Conservation (phyloP, 495 filamentous ascomycete genomes). For the Penicillium desertorum region DNA sequence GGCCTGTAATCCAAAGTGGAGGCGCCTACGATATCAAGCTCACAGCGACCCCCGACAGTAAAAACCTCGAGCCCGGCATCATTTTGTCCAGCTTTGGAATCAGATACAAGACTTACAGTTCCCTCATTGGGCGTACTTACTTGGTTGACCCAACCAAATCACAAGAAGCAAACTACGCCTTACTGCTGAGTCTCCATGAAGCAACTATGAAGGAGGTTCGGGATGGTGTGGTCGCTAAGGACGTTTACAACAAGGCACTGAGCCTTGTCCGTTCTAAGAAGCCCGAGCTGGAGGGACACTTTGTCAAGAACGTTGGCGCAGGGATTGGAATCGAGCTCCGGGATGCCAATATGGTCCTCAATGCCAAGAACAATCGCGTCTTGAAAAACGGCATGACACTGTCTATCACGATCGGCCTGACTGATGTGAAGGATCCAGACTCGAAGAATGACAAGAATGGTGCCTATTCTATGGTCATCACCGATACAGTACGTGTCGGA, state of each 20-base stretch:
- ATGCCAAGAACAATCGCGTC: conserved; percentile 74
- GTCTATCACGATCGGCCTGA: conserved; percentile 81
- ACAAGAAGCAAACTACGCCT: conserved; percentile 90
- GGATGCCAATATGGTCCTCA: conserved; percentile 78
- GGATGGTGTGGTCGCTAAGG: conserved; percentile 83
- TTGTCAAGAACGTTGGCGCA: conserved; percentile 82
- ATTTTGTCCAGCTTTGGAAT: conserved; percentile 90
- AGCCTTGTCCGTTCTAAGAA: conserved; percentile 77
- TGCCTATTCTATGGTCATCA: conserved; percentile 82
- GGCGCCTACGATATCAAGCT: conserved; percentile 90
- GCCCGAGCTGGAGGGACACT: conserved; percentile 90
- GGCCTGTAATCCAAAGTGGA: conserved; percentile 91
- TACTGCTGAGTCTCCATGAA: conserved; percentile 84
- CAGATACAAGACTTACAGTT: conserved; percentile 91
- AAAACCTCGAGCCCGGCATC: conserved; percentile 85
- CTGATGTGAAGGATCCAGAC: conserved; percentile 77
- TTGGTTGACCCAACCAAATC: conserved; percentile 94
- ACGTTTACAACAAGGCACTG: conserved; percentile 87
- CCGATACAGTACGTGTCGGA: conserved; percentile 88
- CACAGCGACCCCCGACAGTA: conserved; percentile 69
- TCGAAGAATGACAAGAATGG: conserved; percentile 84
- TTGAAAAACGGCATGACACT: conserved; percentile 97
- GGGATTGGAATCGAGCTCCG: conserved; percentile 91
- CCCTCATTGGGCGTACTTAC: conserved; percentile 86
- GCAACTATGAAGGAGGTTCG: conserved; percentile 83